Base-by-base conservation (phyloP, 2,329 filamentous ascomycete species). In the Colletotrichum musae region DNA sequence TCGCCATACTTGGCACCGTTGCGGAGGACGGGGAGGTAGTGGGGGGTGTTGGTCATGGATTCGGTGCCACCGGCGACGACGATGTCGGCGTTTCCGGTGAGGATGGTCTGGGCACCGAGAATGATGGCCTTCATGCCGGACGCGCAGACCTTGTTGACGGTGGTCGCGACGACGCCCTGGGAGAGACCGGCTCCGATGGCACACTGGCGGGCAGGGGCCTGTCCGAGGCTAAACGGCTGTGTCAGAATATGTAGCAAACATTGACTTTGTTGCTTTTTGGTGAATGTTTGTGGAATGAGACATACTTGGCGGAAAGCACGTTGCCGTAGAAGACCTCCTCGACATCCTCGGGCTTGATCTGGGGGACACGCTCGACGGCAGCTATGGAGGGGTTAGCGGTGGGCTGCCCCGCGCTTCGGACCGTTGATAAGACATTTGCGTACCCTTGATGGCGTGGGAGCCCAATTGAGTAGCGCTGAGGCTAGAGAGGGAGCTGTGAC, bases 301-400 rank as follows among this genome's bases (percentile, higher is more conserved):
- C 87, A 76, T 88, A 97, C 95, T 95, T 95, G 81, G 95, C 96
- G 70, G 95, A 97, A 77, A 99, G 89, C 74, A 99, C 96, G 86
- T 99, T 99, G 82, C 96, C 96, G 79, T 98, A 97, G 87, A 96
- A 97, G 79, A 99, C 94, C 82, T 99, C 96, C 80, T 99, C 91
- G 68, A 99, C 93, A 80, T 97, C 90, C 77, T 94, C 90, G 64
- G 94, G 88, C 85, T 97, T 95, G 84, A 99, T 90, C 77, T 92
- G 89, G 64, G 96, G 91, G 54, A 93, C 93, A 77, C 94, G 92
- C 84, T 94, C 92, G 74, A 99, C 89, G 71, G 95, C 95, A 77
- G 87, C 89, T 92, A 66, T 28, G 57, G 41, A 58, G 54, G 57
- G 57, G 28, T 58, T 69, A 72, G 58, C 64, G 39, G 50, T 51